Percentiles rank a stretch among this genome's conserved stretches.
phyloP scores from a whole-genome alignment of 768 basidiomycete species.

The Trametes cingulata region DNA sequence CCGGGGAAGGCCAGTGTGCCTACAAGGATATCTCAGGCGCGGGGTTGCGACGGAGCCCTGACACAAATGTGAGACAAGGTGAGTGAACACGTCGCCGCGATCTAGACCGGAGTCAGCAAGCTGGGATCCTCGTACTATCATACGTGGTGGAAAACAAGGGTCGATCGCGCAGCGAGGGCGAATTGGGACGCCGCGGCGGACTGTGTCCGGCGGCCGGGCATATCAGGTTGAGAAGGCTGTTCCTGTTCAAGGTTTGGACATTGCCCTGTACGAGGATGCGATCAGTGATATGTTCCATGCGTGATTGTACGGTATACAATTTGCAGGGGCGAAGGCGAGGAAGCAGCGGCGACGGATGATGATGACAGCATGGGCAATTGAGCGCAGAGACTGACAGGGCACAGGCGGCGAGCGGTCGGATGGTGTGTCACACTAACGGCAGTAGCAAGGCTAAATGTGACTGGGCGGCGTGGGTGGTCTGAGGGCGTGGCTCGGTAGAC shows the following conservation, averaged over 20 bases:
- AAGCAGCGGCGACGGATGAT: neutral
- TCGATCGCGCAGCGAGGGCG: slow-evolving; percentile 7
- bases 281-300: slow-evolving; percentile 10
- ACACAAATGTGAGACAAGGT: neutral
- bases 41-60: neutral
- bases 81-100: neutral
- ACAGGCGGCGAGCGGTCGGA: neutral
- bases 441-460: neutral
- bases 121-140: neutral
- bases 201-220: slow-evolving; percentile 6
- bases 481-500: neutral
- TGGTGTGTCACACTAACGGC: neutral
- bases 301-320: slow-evolving; percentile 8
- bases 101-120: neutral
- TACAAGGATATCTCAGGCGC: neutral
- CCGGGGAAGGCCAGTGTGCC: too few species aligned
- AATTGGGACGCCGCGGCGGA: neutral
- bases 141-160: neutral
- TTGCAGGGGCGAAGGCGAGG: neutral
- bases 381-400: neutral
- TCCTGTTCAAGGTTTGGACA: slow-evolving; percentile 6
- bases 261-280: slow-evolving; percentile 8
- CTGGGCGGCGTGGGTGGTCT: neutral
- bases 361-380: slow-evolving; percentile 6
- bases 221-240: slow-evolving; percentile 12